These are phyloP conservation scores for Fragosphaeria purpurea DNA, from an alignment of 2,329 filamentous ascomycete genomes.

Conservation along the genomic window DNA sequence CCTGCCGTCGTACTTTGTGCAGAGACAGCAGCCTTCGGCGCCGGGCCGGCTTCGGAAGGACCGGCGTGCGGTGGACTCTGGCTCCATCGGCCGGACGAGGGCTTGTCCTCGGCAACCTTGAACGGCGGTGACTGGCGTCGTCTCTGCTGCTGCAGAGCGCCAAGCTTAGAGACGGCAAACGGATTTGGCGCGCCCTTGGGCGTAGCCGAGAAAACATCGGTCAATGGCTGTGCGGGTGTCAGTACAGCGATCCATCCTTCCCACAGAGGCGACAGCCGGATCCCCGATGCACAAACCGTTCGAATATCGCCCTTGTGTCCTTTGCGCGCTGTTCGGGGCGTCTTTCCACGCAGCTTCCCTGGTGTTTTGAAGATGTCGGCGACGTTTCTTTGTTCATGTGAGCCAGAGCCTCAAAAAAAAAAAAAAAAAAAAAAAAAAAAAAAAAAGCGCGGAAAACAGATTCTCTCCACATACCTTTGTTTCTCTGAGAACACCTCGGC, in stretches of 20 bases:
- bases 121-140: constrained; percentile 24
- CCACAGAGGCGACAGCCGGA: too few species aligned
- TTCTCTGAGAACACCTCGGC: constrained; percentile 80
- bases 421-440: neutral
- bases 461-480: constrained; percentile 56
- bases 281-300: constrained; percentile 42
- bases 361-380: constrained; percentile 94
- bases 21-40: neutral
- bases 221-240: constrained; percentile 39
- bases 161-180: constrained; percentile 34
- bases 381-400: constrained; percentile 55
- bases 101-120: constrained; percentile 45
- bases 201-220: constrained; percentile 47
- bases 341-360: constrained; percentile 73
- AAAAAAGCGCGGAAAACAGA: too few species aligned
- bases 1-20: neutral
- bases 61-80: constrained; percentile 20
- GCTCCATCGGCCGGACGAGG: constrained; percentile 18
- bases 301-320: constrained; percentile 46
- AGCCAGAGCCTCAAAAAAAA: too few species aligned
- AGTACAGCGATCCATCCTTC: neutral
- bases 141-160: constrained; percentile 39
- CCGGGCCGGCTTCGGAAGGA: constrained; percentile 3
- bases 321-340: constrained; percentile 61
- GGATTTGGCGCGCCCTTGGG: constrained; percentile 45